These are phyloP conservation scores for Blumeria hordei DNA, from an alignment of 2,329 filamentous ascomycete species.

Conservation along the genomic window DNA sequence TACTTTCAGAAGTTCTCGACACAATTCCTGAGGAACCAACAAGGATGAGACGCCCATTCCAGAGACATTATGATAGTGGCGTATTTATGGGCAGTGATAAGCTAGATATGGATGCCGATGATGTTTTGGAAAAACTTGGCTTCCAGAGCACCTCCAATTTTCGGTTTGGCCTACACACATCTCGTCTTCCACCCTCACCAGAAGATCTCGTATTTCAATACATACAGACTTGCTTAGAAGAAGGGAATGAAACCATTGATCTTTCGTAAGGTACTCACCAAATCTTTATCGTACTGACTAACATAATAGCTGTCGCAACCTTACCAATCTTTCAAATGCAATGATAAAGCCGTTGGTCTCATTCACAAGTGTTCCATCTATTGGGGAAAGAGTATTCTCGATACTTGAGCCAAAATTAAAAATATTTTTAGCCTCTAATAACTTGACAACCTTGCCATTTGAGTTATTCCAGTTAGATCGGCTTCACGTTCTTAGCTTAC, in stretches of 20 bases:
- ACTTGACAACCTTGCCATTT: constrained; percentile 28
- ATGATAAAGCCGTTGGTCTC: constrained; percentile 31
- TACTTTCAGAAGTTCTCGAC: constrained; percentile 6
- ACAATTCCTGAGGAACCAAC: constrained; percentile 3
- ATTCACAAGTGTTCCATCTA: constrained; percentile 22
- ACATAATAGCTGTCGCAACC: constrained; percentile 9
- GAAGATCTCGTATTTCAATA: constrained; percentile 22
- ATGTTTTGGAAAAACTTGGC: not conserved
- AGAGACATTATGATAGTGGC: constrained; percentile 40
- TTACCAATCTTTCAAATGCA: constrained; percentile 29
- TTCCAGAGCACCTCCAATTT: not conserved
- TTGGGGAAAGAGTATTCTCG: constrained; percentile 21
- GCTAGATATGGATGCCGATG: constrained; percentile 16
- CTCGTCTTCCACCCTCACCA: constrained; percentile 5
- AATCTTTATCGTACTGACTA: constrained; percentile 3
- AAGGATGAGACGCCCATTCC: constrained; percentile 25
- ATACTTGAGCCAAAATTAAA: constrained; percentile 32
- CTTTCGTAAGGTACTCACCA: constrained; percentile 26
- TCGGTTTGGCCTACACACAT: not conserved
- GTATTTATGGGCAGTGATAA: constrained; percentile 42
- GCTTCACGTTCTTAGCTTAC: constrained; percentile 39
- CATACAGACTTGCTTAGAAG: constrained; percentile 30
- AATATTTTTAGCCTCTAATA: constrained; percentile 36
- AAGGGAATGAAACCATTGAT: constrained; percentile 33
- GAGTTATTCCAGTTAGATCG: constrained; percentile 36